Conservation (phyloP, 2,329 filamentous ascomycete genomes). For the Xylariaceae sp. region DNA sequence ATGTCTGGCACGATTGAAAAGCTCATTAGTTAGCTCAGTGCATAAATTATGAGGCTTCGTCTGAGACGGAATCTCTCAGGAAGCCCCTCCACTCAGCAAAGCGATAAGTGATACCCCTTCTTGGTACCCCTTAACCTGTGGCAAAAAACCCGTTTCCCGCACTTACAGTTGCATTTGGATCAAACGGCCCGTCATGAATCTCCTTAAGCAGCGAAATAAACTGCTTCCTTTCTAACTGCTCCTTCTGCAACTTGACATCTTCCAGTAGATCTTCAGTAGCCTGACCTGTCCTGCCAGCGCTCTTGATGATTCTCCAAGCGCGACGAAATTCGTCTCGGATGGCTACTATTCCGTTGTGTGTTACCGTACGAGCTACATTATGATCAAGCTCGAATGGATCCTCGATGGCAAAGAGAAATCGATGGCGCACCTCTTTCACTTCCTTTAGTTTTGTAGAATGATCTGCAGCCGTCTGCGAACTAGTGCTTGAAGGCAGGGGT, state of each 20-base stretch:
- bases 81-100: too few relatives aligned
- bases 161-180: constrained; percentile 1
- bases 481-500: constrained; percentile 9
- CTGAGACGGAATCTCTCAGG: too few relatives aligned
- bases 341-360: constrained; percentile 73
- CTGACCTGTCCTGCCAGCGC: constrained; percentile 39
- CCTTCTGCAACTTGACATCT: constrained; percentile 40
- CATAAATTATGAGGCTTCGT: too few relatives aligned
- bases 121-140: too few relatives aligned
- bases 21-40: too few relatives aligned
- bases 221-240: constrained; percentile 32
- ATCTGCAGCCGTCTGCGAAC: constrained; percentile 6
- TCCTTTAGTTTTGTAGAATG: constrained; percentile 33
- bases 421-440: constrained; percentile 68
- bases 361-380: constrained; percentile 84
- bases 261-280: constrained; percentile 48
- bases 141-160: background rate
- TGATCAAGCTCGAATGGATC: constrained; percentile 87
- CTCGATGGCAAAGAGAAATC: constrained; percentile 85
- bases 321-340: constrained; percentile 83
- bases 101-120: too few relatives aligned
- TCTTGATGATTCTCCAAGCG: constrained; percentile 67
- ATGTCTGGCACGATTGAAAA: too few relatives aligned
- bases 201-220: constrained; percentile 39
- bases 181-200: constrained; percentile 32